A percentile compares a stretch with the other conserved stretches of the same genome.
Conservation (phyloP, 495 filamentous ascomycete species). For the Thermochaetoides thermophila region DNA sequence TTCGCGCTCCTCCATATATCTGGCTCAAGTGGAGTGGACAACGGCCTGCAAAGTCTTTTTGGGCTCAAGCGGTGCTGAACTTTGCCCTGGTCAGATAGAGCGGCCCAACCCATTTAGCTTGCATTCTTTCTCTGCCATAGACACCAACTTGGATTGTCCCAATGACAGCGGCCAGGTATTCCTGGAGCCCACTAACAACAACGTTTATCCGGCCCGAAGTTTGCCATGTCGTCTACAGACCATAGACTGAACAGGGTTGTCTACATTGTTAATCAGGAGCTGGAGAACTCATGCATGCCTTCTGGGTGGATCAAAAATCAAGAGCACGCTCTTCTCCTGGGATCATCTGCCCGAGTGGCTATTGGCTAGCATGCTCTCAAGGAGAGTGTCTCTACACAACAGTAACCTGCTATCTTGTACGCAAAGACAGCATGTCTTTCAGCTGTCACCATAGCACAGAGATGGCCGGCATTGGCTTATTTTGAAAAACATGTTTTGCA, state of each 20-base stretch:
- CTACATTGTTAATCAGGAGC: constrained; percentile 9
- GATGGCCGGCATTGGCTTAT: constrained; percentile 4
- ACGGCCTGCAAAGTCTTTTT: no score
- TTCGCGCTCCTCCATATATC: no score
- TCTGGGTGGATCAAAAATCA: constrained; percentile 7
- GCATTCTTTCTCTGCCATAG: no score
- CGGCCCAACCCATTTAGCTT: no score
- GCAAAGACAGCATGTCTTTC: constrained; percentile 4
- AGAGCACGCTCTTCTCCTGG: constrained; percentile 16
- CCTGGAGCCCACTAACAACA: constrained; percentile 12
- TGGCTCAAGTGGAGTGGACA: no score
- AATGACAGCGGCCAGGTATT: no score
- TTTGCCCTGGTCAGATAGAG: no score
- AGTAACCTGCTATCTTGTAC: constrained; percentile 15
- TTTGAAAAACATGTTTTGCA: constrained; percentile 12
- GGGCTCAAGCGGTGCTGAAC: no score
- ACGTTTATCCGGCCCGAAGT: constrained; percentile 7
- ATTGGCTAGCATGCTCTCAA: constrained; percentile 11
- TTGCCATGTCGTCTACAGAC: constrained; percentile 10
- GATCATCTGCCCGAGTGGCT: constrained; percentile 14
- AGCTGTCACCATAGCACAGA: constrained; percentile 8
- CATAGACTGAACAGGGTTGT: not conserved
- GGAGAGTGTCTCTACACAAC: constrained; percentile 14
- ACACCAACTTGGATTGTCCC: no score
- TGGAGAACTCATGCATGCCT: constrained; percentile 12